Percentiles rank a stretch among this genome's conserved stretches.
Conservation (phyloP, 345 rosid species). For the Eucalyptus dawsonii region DNA sequence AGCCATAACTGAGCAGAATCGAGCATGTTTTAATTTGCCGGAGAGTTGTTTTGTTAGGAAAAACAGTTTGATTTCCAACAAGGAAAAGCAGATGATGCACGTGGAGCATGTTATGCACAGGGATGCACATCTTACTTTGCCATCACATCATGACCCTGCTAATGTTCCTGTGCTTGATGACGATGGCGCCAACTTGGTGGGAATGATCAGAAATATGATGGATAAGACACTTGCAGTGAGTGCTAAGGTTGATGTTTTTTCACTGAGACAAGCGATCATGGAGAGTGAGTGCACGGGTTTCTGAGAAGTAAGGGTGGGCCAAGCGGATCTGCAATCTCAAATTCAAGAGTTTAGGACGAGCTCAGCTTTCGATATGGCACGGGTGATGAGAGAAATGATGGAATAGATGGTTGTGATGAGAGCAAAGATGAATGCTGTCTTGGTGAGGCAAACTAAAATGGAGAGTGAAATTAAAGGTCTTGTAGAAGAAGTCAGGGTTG, state of each 20-base stretch:
- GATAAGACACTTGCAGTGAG: neutral
- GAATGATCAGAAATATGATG: neutral
- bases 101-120: too few relatives aligned
- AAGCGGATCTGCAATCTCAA: rapidly evolving
- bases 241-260: neutral
- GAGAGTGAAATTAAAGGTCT: neutral
- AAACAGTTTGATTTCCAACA: too few relatives aligned
- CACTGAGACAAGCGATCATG: rapidly evolving
- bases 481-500: neutral
- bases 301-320: neutral
- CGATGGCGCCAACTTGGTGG: neutral
- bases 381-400: neutral
- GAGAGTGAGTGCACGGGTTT: neutral
- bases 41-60: neutral
- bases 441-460: neutral
- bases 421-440: neutral
- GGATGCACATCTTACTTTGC: neutral
- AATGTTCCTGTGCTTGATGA: neutral
- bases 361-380: neutral
- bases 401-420: neutral
- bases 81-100: too few relatives aligned
- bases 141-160: neutral
- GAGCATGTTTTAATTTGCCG: neutral
- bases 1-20: neutral
- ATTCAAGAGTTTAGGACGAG: neutral